Evolutionary conservation across 805 yeast species (phyloP).

Genomic region (Starmerella tilneyi): DNA sequence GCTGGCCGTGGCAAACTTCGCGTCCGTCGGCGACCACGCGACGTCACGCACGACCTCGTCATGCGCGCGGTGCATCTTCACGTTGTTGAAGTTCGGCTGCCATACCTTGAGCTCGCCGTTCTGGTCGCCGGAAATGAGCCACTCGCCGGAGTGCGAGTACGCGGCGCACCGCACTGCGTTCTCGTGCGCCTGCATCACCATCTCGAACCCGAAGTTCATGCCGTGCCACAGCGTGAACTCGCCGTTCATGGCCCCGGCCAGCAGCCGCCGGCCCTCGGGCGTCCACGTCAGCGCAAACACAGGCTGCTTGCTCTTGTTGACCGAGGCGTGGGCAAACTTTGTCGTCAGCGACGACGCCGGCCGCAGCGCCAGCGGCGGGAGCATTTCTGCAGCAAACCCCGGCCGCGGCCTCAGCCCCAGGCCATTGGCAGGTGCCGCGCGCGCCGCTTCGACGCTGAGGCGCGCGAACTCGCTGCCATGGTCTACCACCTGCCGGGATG

Average conservation of each 20-base stretch:
- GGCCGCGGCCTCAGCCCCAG: slow-evolving; percentile 47
- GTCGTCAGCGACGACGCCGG: slow-evolving; percentile 57
- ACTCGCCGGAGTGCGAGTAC: slow-evolving; percentile 84
- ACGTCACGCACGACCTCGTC: slow-evolving; percentile 76
- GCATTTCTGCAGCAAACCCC: slow-evolving; percentile 41
- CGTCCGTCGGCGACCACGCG: slow-evolving; percentile 80
- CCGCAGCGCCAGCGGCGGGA: slow-evolving; percentile 56
- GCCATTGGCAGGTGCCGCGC: slow-evolving; percentile 25
- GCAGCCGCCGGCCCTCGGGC: slow-evolving; percentile 83
- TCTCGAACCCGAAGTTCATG: slow-evolving; percentile 85
- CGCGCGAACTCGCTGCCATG: slow-evolving; percentile 59
- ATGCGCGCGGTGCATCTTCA: slow-evolving; percentile 63
- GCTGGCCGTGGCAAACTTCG: slow-evolving; percentile 85
- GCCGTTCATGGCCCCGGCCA: slow-evolving; percentile 86
- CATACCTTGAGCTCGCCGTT: slow-evolving; percentile 86
- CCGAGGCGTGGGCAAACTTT: slow-evolving; percentile 80
- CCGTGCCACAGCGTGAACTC: slow-evolving; percentile 98
- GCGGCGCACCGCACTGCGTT: slow-evolving; percentile 67
- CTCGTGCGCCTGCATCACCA: slow-evolving; percentile 98
- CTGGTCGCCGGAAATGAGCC: slow-evolving; percentile 91
- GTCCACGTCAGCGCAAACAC: slow-evolving; percentile 91
- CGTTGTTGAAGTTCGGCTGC: slow-evolving; percentile 97
- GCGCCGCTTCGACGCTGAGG: slow-evolving; percentile 41
- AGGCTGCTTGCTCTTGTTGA: slow-evolving; percentile 85
- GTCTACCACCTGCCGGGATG: slow-evolving; percentile 11